Base-by-base conservation (phyloP, 2,329 filamentous ascomycete species). In the Fusarium dlaminii region DNA sequence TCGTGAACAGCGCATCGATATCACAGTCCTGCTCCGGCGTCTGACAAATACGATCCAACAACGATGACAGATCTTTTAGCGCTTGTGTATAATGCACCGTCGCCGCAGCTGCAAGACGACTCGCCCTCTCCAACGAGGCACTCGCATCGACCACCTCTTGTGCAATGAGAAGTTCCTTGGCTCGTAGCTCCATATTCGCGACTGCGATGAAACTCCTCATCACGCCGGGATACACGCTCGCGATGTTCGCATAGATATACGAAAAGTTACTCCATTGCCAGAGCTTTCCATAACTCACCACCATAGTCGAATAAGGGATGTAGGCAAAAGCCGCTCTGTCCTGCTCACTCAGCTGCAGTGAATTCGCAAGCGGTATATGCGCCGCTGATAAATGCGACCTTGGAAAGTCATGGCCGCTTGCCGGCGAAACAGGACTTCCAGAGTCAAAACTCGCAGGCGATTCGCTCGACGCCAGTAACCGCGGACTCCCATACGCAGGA, bases 251-350 rank as follows among this genome's bases (percentile, higher is more conserved):
- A 14, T 77, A 65, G 17, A 77, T 73, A 27, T 77, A 77, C 6
- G 75, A 77, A 24, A 77, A 77, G 24, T 63, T 74, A 14, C 73
- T 75, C 75, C 75, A 77, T 17, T 57, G 57, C 75, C 75, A 77
- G 3, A 70, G 68, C 8, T 77, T 77, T 0, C 75, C 75, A 18
- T 74, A 77, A 12, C 51, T 66, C 17, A 77, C 52, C 1, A 75
- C 75, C n/a, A 77, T 46, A 12, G 75, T 68, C 0, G 75, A 77
- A 2, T 64, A 37, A 7, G 75, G 75, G 3, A 77, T 59, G 6
- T 74, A 72, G 0, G 70, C 29, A 17, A 77, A 77, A 3, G 75
- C 73, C 4, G 63, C 58, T 39, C 52, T 56, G 29, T 77, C 75
- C 0, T 74, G 60, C 3, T 46, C 18, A 18, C 40, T 75, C 1